Conservation (phyloP, 768 basidiomycete species). For the Panellus pusillus region DNA sequence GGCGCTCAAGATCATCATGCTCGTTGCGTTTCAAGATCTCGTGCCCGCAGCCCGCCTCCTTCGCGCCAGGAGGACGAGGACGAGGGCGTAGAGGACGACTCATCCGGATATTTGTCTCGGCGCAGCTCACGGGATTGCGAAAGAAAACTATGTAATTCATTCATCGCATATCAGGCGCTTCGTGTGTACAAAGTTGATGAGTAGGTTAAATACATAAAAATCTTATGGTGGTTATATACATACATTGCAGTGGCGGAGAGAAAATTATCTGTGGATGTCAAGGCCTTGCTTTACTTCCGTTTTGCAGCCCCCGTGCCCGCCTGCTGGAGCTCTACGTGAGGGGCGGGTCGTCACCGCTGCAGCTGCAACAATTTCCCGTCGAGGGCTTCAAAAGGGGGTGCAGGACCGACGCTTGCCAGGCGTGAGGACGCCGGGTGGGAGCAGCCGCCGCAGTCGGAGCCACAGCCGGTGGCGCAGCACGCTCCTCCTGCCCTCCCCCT, state of each 20-base stretch:
- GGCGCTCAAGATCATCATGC: conserved; percentile 76
- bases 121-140: too few relatives aligned
- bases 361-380: not conserved
- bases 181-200: not conserved
- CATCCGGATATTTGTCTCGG: conserved; percentile 65
- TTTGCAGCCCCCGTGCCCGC: not conserved
- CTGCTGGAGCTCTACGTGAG: not conserved
- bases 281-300: not conserved
- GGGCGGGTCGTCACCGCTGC: not conserved
- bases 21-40: conserved; percentile 75
- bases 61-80: conserved; percentile 35
- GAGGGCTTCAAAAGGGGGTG: too few relatives aligned
- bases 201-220: not conserved
- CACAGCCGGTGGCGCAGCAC: too few relatives aligned
- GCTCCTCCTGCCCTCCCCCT: too few relatives aligned
- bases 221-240: not conserved
- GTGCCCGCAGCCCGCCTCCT: conserved; percentile 35
- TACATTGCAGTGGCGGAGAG: not conserved
- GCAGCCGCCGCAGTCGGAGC: not conserved
- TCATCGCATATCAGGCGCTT: too few relatives aligned
- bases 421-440: not conserved
- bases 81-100: conserved; percentile 36
- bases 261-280: too few relatives aligned
- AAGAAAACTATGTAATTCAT: too few relatives aligned
- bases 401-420: not conserved